Base-by-base conservation (phyloP, 495 filamentous ascomycete genomes). In the Xylaria scruposa region DNA sequence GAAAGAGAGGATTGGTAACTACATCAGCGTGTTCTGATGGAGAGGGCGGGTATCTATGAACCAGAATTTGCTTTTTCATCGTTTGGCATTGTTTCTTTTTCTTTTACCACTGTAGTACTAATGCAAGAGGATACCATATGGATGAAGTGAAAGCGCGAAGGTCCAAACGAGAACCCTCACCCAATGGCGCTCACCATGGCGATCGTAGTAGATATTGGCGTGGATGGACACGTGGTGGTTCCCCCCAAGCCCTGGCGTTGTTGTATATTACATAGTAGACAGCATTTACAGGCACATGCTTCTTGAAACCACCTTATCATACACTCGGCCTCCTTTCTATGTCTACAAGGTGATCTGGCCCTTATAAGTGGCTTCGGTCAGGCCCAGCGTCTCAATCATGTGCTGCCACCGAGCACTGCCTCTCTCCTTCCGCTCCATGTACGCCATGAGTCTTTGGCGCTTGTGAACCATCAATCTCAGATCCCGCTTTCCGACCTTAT, bases 1-100 rank as follows among this genome's bases (percentile, higher is more conserved):
- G 86, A 99, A 98, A 85, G 96, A 99, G 82, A 89, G 96, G 80
- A 98, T 99, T 79, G 90, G 91, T 74, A 99, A 98, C 81, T 99
- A 97, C 82, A 98, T 99, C 78, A 97, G 94, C 83, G 95, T 98
- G 71, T 97, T 98, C 77, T 85, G 59, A 85, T 71, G 67, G 38
- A 26, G 56, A 84, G 67, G 65, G 17, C 13, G 17, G 61, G 40
- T 49, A n/a, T 38, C 40, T 56, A 53, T 66, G 15, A 33, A 54
- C 8, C 36, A 38, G 36, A 59, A 56, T 64, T 66, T 56, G 60
- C 33, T 17, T 65, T 51, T 68, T 47, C 15, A 26, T 72, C 6
- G 56, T 63, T 38, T 58, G 21, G 47, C 38, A 65, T 56, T 70
- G n/a, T 29, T 56, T 12, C 33, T 67, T 66, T 58, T 68, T 24